Base-by-base conservation (phyloP, 495 filamentous ascomycete species). In the Jackrogersella multiformis region DNA sequence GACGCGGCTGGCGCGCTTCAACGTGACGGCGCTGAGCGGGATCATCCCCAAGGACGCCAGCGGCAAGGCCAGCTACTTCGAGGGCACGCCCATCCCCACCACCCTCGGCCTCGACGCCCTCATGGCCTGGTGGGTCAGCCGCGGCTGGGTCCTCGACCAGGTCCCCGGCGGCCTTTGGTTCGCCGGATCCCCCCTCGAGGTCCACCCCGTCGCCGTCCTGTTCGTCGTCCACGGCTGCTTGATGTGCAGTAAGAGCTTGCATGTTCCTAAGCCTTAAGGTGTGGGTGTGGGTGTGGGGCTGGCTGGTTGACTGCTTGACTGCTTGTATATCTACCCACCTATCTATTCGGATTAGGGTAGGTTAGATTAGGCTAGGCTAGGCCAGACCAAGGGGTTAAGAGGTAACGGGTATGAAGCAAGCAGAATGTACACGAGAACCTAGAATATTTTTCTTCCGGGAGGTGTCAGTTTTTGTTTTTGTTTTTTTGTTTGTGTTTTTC, bases 31-130 rank as follows among this genome's bases (percentile, higher is more conserved):
- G 8, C 82, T 87, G 36, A 85, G 86, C 57, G 67, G 61, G 0
- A 55, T 56, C 54, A 84, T 99, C 12, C 95, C 95, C 45, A 97
- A 97, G 80, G 96, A 99, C 71, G 88, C 87, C 39, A 88, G 82
- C 6, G 95, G 95, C 45, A 99, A 99, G 80, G 91, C 89, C 21
- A 86, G 88, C 72, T 98, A 96, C 76, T 99, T 99, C 68, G 94
- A 98, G 78, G 95, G 95, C 72, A 96, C 94, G 2, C 95, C 95
- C 15, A 98, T 98, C 74, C 95, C 95, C 2, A 98, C 91, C 4
- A 91, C 90, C 12, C 79, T 98, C 13, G 87, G 82, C 1, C 88
- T 97, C 64, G 92, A 91, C 51, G 84, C 80, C 16, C 64, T 94
- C 10, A 97, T 99, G 95, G 92, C 88, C 6, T 97, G 88, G 77